phyloP scores from a whole-genome alignment of 306 rosid genomes.

The Prunus davidiana region DNA sequence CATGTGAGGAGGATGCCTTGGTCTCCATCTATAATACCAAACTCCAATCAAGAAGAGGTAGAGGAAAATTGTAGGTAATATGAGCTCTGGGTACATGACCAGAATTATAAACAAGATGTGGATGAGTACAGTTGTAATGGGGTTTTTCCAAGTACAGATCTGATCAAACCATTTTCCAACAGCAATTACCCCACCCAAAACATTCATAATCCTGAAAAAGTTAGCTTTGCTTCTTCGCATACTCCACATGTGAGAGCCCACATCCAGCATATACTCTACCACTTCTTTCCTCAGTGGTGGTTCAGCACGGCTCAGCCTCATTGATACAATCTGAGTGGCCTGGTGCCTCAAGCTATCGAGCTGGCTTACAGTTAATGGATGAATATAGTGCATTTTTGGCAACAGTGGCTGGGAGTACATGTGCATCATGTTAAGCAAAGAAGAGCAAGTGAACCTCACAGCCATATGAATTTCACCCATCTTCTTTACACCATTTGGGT shows the following conservation, averaged over 20 bases:
- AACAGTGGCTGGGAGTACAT: slow-evolving; percentile 87
- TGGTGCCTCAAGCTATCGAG: slow-evolving; percentile 95
- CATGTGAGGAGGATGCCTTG: slow-evolving; percentile 99
- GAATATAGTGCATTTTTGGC: slow-evolving; percentile 94
- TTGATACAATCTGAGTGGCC: slow-evolving; percentile 85
- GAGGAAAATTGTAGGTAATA: slow-evolving; percentile 89
- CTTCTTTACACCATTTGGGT: slow-evolving; percentile 85
- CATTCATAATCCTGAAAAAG: slow-evolving; percentile 88
- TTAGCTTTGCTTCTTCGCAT: slow-evolving; percentile 98
- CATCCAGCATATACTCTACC: slow-evolving; percentile 95
- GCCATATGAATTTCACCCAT: slow-evolving; percentile 99
- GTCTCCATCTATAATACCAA: slow-evolving; percentile 98
- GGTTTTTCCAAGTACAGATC: slow-evolving; percentile 92
- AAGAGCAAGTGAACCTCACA: slow-evolving; percentile 91
- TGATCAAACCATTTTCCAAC: slow-evolving; percentile 99
- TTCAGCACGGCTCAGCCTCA: slow-evolving; percentile 86
- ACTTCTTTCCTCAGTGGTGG: slow-evolving; percentile 91
- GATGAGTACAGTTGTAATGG: slow-evolving; percentile 88
- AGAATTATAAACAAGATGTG: slow-evolving; percentile 82
- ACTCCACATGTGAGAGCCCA: slow-evolving; percentile 96
- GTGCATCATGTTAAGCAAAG: slow-evolving; percentile 96
- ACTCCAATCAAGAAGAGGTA: slow-evolving; percentile 96
- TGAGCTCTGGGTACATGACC: slow-evolving; percentile 96
- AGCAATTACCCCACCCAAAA: slow-evolving; percentile 86
- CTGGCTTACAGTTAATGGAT: slow-evolving; percentile 86